Evolutionary conservation across 129 eudicot species (phyloP), one percentile per base, ranked within the genome.

Genomic region (Artemisia tridentata): DNA sequence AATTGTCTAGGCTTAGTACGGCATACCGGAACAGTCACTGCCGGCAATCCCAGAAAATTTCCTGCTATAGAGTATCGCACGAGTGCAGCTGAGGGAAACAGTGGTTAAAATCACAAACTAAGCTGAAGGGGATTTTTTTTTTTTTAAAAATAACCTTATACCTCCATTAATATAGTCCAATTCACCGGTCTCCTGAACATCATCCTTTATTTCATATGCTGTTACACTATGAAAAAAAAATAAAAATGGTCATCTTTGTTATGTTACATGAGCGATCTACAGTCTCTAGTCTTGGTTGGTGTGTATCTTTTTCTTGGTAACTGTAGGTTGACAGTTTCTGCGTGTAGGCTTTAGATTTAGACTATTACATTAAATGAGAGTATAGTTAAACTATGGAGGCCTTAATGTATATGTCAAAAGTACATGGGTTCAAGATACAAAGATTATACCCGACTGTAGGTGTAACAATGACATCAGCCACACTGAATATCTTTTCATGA

Each of bases 151-250:
- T n/a, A n/a, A 18, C 64, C 21, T 7, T 9, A 34, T 85, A 90
- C 99, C 99, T 81, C 93, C 99, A 78, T 90, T 95, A 65, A 95
- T 81, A 59, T 95, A 95, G 83, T 95, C 99, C 17, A 95, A 76
- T 88, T 95, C 99, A 11, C 99, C 99, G 0, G 97, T 86, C 72
- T 81, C 72, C 14, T 68, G 56, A 41, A 83, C 89, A 76, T 90
- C 97, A 2, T 90, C 83, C 72, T 80, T 65, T 50, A 95, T 84
- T 31, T 83, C 72, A 76, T 88, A 88, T 27, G 99, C 97, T 0
- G 99, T 95, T 54, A 95, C 96, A 27, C 99, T 93, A 80, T 29
- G 41, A n/a, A 47, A 72, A 49, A 23, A 38, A 23, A 62, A n/a
- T n/a, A 20, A 78, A 14, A 0, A 5, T 29, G n/a, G 47, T 61